Evolutionary conservation across 139 green algal species (phyloP), one percentile per base, ranked within the genome.

Genomic region (Astrephomene gubernaculifera): DNA sequence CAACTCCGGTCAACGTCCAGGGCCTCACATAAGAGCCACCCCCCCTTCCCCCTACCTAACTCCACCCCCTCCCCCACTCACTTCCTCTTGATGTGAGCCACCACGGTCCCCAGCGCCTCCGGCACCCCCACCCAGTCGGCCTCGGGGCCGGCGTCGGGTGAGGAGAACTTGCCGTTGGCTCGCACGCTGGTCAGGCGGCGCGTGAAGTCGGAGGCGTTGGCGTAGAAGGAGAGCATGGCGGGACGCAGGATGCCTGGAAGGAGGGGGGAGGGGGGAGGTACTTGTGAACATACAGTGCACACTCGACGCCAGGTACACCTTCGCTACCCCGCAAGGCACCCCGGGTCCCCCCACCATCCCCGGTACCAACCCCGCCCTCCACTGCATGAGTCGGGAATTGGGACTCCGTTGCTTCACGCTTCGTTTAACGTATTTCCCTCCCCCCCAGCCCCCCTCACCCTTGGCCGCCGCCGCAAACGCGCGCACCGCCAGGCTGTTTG

Each of bases 121-220:
- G 86, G 71, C 64, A 83, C 67, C 0, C 83, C 90, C 88, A 89
- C 85, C 88, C 87, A 81, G 25, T 92, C 88, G 19, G 75, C 64
- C 19, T 87, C 88, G 38, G 88, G 78, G 21, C 88, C 88, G 29
- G 87, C 87, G 35, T 90, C 87, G 69, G 65, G 87, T 81, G 38
- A 87, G 29, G 82, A 92, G 75, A 98, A 98, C 90, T 98, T 98
- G 63, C 85, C 87, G 82, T 98, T 98, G 86, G 96, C 96, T 21
- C 87, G 86, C 29, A 98, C 89, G 60, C 84, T 91, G 21, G 90
- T 94, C 41, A 98, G 91, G 19, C 96, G 89, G n/a, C 95, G 91
- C 21, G 94, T 98, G 94, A 98, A 98, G 90, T 98, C 95, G 17
- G 93, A 95, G 27, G 92, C 95, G 24, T 89, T 90, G 0, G 93